Base-by-base conservation (phyloP, 495 filamentous ascomycete genomes). In the Tuber calosporum region DNA sequence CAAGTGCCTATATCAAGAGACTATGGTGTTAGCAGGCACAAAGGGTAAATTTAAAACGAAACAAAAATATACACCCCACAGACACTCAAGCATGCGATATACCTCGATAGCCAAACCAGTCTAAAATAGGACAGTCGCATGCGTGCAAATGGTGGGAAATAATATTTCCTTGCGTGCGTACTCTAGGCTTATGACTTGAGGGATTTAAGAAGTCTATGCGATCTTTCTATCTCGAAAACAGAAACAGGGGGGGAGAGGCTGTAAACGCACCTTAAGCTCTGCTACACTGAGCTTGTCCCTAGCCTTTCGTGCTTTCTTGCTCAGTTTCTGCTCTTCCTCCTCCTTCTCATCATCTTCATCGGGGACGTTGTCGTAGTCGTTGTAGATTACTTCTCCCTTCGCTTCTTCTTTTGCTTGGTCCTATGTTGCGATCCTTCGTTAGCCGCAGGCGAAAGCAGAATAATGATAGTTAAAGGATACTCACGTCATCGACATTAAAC, bases 231-330 rank as follows among this genome's bases (percentile, higher is more conserved):
- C 68, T 36, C 58, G 74, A 67, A 66, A 67, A 66, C 36, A 69
- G 17, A 37, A n/a, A 34, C 48, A 66, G 41, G 69, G 67, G 70
- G 70, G 34, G 15, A 45, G 45, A 15, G 53, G 53, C 4, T 40
- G 66, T 38, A 41, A 78, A 74, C 77, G 76, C 70, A 80, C 79
- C 83, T 98, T 98, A 67, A 99, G 87, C 82, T 97, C 93, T 48
- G 95, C 95, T 45, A 98, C 92, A 26, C 94, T 96, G 15, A 97
- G 87, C 83, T 96, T 97, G 84, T 90, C 94, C 79, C 91, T 83
- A 84, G 91, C 89, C 84, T 97, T 98, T 71, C 91, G 86, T 77
- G 93, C 93, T 86, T 97, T 97, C 84, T 97, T 98, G 37, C 93
- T 97, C 67, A 99, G 79, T 67, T 90, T 93, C 9, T 85, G 85